Conservation (phyloP, 2,329 filamentous ascomycete genomes). For the Graphilbum ipis-grandicollis region DNA sequence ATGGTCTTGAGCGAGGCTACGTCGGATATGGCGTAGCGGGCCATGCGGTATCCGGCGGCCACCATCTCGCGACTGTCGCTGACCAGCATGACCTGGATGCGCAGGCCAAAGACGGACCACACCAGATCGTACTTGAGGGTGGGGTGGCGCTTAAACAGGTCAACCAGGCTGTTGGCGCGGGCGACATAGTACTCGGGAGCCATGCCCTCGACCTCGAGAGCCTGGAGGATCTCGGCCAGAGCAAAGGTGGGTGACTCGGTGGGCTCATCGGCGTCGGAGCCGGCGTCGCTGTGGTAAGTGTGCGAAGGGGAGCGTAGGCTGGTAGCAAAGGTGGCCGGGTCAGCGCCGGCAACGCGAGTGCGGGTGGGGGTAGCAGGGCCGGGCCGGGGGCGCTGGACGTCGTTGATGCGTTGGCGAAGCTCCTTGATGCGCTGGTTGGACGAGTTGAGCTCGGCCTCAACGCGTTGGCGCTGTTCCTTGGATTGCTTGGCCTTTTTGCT, state of each 20-base stretch:
- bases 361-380: slow-evolving; percentile 31
- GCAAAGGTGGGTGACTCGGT: slow-evolving; percentile 83
- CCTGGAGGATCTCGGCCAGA: slow-evolving; percentile 76
- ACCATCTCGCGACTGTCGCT: slow-evolving; percentile 94
- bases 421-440: slow-evolving; percentile 60
- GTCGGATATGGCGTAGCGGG: slow-evolving; percentile 87
- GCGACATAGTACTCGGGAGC: slow-evolving; percentile 89
- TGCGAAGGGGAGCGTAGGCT: slow-evolving; percentile 40
- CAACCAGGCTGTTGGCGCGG: slow-evolving; percentile 80
- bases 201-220: slow-evolving; percentile 75
- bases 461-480: slow-evolving; percentile 62
- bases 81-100: slow-evolving; percentile 89
- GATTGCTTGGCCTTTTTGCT: slow-evolving; percentile 91
- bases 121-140: slow-evolving; percentile 92
- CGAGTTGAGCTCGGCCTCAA: slow-evolving; percentile 77
- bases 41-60: slow-evolving; percentile 83
- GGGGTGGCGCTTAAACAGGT: slow-evolving; percentile 84
- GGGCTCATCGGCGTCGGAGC: slow-evolving; percentile 48
- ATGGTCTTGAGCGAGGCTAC: slow-evolving; percentile 78
- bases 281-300: slow-evolving; percentile 33
- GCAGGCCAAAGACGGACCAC: slow-evolving; percentile 85
- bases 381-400: slow-evolving; percentile 33
- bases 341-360: slow-evolving; percentile 30
- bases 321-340: slow-evolving; percentile 23
- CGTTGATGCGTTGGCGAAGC: slow-evolving; percentile 41